Percentiles rank a stretch among this genome's conserved stretches.
phyloP scores from a whole-genome alignment of 306 rosid species.

The Medicago ruthenica region DNA sequence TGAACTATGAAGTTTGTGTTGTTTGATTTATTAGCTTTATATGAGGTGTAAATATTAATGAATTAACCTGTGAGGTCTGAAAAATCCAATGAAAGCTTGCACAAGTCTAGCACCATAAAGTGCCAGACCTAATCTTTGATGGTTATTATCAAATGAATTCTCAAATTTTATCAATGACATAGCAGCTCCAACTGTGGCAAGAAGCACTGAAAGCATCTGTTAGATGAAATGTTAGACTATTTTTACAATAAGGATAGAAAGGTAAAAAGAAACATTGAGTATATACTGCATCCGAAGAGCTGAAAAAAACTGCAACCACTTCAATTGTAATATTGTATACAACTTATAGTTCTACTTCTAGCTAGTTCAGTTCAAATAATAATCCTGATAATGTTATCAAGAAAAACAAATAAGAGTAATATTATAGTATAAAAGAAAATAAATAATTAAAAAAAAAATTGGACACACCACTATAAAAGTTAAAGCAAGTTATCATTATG shows the following conservation, averaged over 20 bases:
- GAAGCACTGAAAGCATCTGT: constrained; percentile 71
- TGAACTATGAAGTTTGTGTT: not conserved
- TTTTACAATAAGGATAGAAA: constrained; percentile 9
- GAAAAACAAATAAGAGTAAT: constrained; percentile 8
- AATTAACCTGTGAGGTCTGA: constrained; percentile 89
- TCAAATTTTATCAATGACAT: constrained; percentile 82
- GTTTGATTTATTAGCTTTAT: constrained; percentile 11
- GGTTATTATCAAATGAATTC: constrained; percentile 87
- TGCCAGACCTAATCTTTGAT: constrained; percentile 89
- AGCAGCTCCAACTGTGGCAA: constrained; percentile 82
- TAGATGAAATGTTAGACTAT: constrained; percentile 35
- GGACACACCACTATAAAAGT: constrained; percentile 66
- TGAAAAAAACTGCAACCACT: not conserved
- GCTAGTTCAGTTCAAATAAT: no score
- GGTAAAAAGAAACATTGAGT: not conserved
- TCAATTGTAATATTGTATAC: not conserved
- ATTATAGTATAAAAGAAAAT: constrained; percentile 35
- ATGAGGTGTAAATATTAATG: not conserved
- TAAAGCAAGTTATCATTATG: constrained; percentile 60
- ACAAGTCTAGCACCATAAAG: constrained; percentile 75
- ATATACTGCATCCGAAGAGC: not conserved
- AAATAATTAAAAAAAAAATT: constrained; percentile 14
- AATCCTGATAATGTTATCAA: constrained; percentile 2
- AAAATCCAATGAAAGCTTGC: constrained; percentile 76
- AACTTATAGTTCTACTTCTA: constrained; percentile 29